Base-by-base conservation (phyloP, 495 filamentous ascomycete genomes). In the Neurospora sp. region DNA sequence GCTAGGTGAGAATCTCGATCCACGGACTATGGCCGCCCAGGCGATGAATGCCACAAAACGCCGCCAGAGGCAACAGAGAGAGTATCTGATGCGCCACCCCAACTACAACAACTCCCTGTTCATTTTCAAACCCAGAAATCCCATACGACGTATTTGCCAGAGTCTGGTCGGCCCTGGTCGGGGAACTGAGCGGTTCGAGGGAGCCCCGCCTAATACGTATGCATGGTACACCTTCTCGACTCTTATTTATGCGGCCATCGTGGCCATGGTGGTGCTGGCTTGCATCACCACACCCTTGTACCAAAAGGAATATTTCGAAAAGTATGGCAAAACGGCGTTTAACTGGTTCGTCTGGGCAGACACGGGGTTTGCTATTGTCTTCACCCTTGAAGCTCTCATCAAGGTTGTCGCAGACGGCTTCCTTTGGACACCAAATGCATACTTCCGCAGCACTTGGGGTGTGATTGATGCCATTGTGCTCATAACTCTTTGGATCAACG, bases 321-420 rank as follows among this genome's bases (percentile, higher is more conserved):
- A 72, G 3, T 85, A 91, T 78, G 53, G 53, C 53, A 35, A 65
- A 16, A 69, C 75, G 2, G 85, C 85, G 14, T 65, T 75, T 73
- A 94, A 94, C 76, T 99, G 96, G 96, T 99, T 98, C 76, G 90
- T 93, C 9, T 97, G 91, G 84, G 91, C 92, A 9, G 96, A 99
- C 81, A 84, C 95, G 76, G 90, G 92, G 31, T 99, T 99, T 80
- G 95, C 95, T 27, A 83, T 90, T 9, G 79, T 98, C 31, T 99
- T 99, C 82, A 91, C 92, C 0, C 75, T 95, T 22, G 96, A 99
- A 80, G 94, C 95, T 0, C 75, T 88, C 27, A 95, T 99, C 84
- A 98, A 98, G 81, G 91, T 98, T 42, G 89, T 99, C 74, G 96
- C 96, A 0, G 96, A 99, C 84, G 96, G 96, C 22, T 92, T 97